Percentiles rank a stretch among this genome's conserved stretches.
Conservation (phyloP, 2,329 filamentous ascomycete species). For the Cladosporium sp. region DNA sequence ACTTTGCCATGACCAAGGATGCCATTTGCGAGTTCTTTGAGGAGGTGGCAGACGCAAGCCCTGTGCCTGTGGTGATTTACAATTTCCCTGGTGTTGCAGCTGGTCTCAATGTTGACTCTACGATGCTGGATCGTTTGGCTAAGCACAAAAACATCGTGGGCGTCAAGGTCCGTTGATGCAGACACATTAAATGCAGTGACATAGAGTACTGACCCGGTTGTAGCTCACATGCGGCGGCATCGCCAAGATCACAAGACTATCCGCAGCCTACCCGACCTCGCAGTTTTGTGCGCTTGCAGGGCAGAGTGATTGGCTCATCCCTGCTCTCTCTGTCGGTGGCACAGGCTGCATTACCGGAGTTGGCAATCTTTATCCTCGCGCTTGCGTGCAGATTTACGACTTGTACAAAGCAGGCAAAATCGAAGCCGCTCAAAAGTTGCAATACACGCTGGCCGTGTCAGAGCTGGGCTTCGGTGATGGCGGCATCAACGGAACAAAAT, state of each 20-base stretch:
- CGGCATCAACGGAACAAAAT: constrained; percentile 60
- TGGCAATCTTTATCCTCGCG: constrained; percentile 58
- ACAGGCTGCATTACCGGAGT: constrained; percentile 60
- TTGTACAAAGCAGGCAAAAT: constrained; percentile 28
- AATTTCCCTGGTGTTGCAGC: constrained; percentile 44
- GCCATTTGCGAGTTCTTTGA: constrained; percentile 35
- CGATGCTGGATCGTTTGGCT: constrained; percentile 34
- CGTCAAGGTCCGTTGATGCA: constrained; percentile 25
- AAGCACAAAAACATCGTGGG: constrained; percentile 35
- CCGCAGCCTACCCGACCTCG: constrained; percentile 33
- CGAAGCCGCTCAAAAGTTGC: constrained; percentile 46
- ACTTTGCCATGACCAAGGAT: constrained; percentile 36
- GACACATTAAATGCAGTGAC: neutral
- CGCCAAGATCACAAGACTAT: constrained; percentile 40
- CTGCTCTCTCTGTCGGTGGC: constrained; percentile 55
- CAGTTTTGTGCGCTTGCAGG: constrained; percentile 39
- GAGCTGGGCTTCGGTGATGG: constrained; percentile 57
- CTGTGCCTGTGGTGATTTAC: constrained; percentile 44
- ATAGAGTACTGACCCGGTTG: neutral
- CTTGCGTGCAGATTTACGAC: constrained; percentile 37
- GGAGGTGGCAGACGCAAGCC: constrained; percentile 35
- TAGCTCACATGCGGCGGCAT: constrained; percentile 35
- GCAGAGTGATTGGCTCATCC: constrained; percentile 48
- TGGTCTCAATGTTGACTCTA: constrained; percentile 43
- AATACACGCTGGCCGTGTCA: constrained; percentile 49